Evolutionary conservation across 371 early-diverging fungal genomes (phyloP).

Genomic region (Apophysomyces ossiformis): DNA sequence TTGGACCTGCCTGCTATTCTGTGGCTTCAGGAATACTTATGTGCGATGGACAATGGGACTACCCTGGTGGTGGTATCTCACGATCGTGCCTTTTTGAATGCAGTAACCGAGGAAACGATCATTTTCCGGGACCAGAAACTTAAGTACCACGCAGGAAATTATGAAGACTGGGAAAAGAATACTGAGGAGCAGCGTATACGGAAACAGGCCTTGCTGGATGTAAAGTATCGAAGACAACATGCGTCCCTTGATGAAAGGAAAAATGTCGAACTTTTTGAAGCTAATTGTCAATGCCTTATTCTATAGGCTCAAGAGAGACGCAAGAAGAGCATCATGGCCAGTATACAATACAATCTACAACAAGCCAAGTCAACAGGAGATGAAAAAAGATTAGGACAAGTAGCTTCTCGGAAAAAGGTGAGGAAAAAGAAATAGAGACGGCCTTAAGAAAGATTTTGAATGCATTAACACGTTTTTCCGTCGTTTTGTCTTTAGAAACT

Average conservation of each 20-base stretch:
- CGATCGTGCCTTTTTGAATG: constrained; percentile 78
- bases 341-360: constrained; percentile 67
- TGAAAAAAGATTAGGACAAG: constrained; percentile 75
- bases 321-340: constrained; percentile 61
- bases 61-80: constrained; percentile 82
- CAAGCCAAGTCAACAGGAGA: constrained; percentile 75
- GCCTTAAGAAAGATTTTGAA: too few relatives aligned
- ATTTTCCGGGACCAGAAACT: constrained; percentile 67
- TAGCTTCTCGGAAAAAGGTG: constrained; percentile 77
- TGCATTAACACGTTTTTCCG: too few relatives aligned
- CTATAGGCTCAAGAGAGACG: constrained; percentile 59
- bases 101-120: constrained; percentile 74
- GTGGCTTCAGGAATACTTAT: constrained; percentile 78
- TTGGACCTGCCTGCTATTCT: constrained; percentile 80
- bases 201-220: constrained; percentile 56
- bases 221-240: constrained; percentile 21
- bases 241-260: not conserved
- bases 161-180: constrained; percentile 68
- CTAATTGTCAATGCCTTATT: not conserved
- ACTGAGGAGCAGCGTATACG: constrained; percentile 60
- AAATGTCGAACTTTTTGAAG: not conserved
- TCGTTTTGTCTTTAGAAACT: constrained; percentile 44
- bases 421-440: too few relatives aligned
- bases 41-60: constrained; percentile 45
- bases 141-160: constrained; percentile 77